Percentiles rank a stretch among this genome's conserved stretches.
These are phyloP conservation scores for Emydomyces testavorans DNA, from an alignment of 2,329 filamentous ascomycete species.

Conservation along the genomic window DNA sequence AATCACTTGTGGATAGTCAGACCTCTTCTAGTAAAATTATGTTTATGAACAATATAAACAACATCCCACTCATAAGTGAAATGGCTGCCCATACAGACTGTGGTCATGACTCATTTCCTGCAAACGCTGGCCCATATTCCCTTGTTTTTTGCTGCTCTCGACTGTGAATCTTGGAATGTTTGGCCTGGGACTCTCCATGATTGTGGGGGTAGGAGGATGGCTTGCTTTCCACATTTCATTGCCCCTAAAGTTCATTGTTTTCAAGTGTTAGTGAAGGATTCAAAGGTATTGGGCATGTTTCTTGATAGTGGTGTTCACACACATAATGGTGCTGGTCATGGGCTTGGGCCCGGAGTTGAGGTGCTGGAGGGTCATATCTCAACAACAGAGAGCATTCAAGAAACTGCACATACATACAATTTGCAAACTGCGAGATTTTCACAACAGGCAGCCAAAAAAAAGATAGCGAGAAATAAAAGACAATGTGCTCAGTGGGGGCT, in stretches of 20 bases:
- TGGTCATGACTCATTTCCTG: background rate
- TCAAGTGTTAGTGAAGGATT: background rate
- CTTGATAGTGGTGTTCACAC: background rate
- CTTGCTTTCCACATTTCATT: slow-evolving; percentile 11
- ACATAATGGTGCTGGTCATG: background rate
- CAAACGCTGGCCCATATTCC: background rate
- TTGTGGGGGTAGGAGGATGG: slow-evolving; percentile 7
- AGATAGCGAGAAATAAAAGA: background rate
- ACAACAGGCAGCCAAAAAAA: background rate
- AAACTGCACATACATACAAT: background rate
- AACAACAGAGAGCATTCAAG: background rate
- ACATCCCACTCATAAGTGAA: background rate
- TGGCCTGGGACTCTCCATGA: background rate
- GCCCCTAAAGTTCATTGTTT: background rate
- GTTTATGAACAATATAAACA: background rate
- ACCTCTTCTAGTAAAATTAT: background rate
- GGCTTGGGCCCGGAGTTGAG: background rate
- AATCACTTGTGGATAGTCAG: background rate
- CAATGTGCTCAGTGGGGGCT: slow-evolving; percentile 2
- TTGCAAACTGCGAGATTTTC: background rate
- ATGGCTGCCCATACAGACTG: slow-evolving; percentile 1
- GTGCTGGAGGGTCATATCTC: background rate
- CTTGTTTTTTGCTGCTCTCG: background rate
- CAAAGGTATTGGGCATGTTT: background rate
- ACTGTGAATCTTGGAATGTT: slow-evolving; percentile 1